These are phyloP conservation scores for Penicillium dipodomyicola DNA, from an alignment of 495 filamentous ascomycete species.

Conservation along the genomic window DNA sequence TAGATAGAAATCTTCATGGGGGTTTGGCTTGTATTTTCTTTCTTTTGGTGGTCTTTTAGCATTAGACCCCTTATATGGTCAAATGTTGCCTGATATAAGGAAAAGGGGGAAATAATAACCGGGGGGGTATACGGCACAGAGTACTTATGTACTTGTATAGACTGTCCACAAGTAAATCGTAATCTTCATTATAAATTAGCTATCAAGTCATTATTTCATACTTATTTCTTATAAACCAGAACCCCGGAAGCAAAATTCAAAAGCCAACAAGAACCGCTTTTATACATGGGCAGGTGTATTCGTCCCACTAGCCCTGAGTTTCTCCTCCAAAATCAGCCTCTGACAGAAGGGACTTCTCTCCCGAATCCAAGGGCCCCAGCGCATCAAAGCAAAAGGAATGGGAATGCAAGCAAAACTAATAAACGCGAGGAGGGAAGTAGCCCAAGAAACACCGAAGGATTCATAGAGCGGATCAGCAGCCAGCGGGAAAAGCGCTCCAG, in stretches of 20 bases:
- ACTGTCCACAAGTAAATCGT: neutral
- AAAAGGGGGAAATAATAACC: neutral
- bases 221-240: neutral
- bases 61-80: too few relatives aligned
- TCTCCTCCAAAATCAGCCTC: conserved; percentile 30
- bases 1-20: too few relatives aligned
- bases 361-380: conserved; percentile 36
- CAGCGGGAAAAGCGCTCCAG: conserved; percentile 56
- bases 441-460: conserved; percentile 45
- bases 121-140: too few relatives aligned
- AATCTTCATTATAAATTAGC: conserved; percentile 1
- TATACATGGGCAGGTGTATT: conserved; percentile 21
- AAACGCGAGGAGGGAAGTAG: conserved; percentile 46
- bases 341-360: conserved; percentile 43
- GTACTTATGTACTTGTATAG: too few relatives aligned
- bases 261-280: neutral
- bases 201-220: neutral
- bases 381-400: conserved; percentile 42
- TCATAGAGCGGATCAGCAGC: conserved; percentile 43
- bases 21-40: too few relatives aligned
- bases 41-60: too few relatives aligned
- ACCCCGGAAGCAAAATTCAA: neutral
- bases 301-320: conserved; percentile 16
- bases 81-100: neutral
- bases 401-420: conserved; percentile 40